Base-by-base conservation (phyloP, 179 eudicot species). In the Heliamphora pulchella region DNA sequence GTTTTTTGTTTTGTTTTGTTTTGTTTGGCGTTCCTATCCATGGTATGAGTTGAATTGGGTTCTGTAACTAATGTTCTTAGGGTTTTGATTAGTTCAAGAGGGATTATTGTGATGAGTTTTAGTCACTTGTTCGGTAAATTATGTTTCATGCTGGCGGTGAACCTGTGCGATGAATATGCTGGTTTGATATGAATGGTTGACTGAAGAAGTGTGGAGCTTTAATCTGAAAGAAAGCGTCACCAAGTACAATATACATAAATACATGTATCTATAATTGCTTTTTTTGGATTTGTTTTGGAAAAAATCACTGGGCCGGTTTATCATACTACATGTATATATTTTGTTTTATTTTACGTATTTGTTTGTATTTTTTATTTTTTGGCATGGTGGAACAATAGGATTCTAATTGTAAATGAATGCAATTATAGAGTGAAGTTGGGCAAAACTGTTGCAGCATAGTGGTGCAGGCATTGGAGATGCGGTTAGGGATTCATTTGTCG, bases 61-160 rank as follows among this genome's bases (percentile, higher is more conserved):
- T 47, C 4, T 44, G 44, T 18, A 0, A 4, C 18, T 69, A 50
- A 2, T 11, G 41, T n/a, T 50, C 31, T 17, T 71, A 71, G 74
- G 74, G 74, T 71, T 71, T 71, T 71, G 74, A 13, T 46, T 44
- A 17, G 53, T 71, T 71, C n/a, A n/a, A n/a, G n/a, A n/a, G n/a
- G n/a, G n/a, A n/a, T n/a, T n/a, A n/a, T n/a, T 43, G 72, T 3
- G 50, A 68, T 68, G 48, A 71, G 4, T 43, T n/a, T 63, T 4
- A 14, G 2, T 14, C 2, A 6, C n/a, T 47, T 44, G 55, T 1
- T 71, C n/a, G 74, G 55, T 48, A 4, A 2, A 5, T 17, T 46
- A 46, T 18, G 77, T 18, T 20, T 17, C 14, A 73, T 67, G 13
- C 71, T 41, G 48, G n/a, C 3, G 47, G n/a, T n/a, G n/a, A n/a